phyloP scores from a whole-genome alignment of 78 protist species.

The Pelomyxa schiedti region DNA sequence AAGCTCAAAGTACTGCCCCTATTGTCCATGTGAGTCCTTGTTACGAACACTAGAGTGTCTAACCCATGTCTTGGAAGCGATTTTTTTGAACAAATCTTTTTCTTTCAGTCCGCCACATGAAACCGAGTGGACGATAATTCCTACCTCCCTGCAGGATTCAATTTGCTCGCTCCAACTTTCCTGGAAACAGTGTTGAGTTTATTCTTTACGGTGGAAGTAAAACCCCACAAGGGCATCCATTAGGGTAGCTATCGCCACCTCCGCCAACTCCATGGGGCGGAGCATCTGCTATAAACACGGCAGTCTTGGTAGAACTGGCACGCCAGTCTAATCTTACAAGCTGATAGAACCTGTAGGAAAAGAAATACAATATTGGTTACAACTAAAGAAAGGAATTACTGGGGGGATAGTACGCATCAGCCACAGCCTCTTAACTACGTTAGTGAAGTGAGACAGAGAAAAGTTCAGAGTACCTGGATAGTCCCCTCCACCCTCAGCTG shows the following conservation, averaged over 20 bases:
- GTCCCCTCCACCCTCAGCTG: not conserved
- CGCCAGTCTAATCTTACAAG: not conserved
- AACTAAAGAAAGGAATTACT: too few species aligned
- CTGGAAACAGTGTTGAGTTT: too few species aligned
- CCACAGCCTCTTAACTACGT: too few species aligned
- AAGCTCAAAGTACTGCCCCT: not conserved
- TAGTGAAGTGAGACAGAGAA: too few species aligned
- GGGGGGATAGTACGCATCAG: too few species aligned
- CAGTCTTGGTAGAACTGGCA: not conserved
- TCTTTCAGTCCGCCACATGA: not conserved
- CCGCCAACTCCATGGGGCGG: not conserved
- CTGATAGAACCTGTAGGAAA: not conserved
- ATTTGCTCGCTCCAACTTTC: not conserved
- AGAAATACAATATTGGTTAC: too few species aligned
- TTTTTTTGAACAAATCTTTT: not conserved
- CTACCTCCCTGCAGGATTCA: not conserved
- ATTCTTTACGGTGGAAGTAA: too few species aligned
- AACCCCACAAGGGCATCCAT: not conserved
- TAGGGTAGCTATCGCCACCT: not conserved
- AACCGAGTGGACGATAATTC: not conserved
- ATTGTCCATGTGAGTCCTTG: too few species aligned
- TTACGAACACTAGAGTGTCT: too few species aligned
- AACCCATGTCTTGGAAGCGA: not conserved
- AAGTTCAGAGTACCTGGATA: too few species aligned
- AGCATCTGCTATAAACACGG: not conserved